Evolutionary conservation across 257 asterid genomes (phyloP).

Genomic region (Solanum etuberosum): DNA sequence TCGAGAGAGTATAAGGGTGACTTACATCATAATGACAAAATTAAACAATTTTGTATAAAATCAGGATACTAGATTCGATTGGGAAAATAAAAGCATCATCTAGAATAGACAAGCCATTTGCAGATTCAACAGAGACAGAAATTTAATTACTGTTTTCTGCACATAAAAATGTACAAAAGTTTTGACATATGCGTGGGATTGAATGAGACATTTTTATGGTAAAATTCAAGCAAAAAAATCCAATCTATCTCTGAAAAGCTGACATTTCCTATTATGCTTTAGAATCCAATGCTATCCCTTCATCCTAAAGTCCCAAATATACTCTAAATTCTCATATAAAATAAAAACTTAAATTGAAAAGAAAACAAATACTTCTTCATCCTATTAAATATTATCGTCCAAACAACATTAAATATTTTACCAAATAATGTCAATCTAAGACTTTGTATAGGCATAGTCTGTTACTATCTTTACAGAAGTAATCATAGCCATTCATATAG

Average conservation of each 20-base stretch:
- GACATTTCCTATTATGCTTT: background rate
- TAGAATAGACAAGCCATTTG: background rate
- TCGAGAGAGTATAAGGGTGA: background rate
- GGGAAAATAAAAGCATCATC: background rate
- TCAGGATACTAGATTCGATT: background rate
- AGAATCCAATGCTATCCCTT: background rate
- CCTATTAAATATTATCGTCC: background rate
- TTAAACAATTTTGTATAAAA: background rate
- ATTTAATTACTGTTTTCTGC: background rate
- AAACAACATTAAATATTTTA: background rate
- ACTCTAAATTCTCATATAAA: background rate
- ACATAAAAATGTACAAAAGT: constrained; percentile 1
- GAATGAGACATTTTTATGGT: background rate
- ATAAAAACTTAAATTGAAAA: background rate
- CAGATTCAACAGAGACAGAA: background rate
- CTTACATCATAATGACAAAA: background rate
- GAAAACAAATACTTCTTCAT: background rate
- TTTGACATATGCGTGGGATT: background rate
- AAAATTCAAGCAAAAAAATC: background rate
- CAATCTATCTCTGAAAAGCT: background rate
- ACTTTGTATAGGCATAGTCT: background rate
- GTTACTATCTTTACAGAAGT: background rate
- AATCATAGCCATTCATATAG: background rate
- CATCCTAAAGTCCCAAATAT: background rate
- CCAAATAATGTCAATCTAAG: background rate